Evolutionary conservation across 208 protist species (phyloP), one percentile per base, ranked within the genome.

Genomic region (Wallacemonas collosoma): DNA sequence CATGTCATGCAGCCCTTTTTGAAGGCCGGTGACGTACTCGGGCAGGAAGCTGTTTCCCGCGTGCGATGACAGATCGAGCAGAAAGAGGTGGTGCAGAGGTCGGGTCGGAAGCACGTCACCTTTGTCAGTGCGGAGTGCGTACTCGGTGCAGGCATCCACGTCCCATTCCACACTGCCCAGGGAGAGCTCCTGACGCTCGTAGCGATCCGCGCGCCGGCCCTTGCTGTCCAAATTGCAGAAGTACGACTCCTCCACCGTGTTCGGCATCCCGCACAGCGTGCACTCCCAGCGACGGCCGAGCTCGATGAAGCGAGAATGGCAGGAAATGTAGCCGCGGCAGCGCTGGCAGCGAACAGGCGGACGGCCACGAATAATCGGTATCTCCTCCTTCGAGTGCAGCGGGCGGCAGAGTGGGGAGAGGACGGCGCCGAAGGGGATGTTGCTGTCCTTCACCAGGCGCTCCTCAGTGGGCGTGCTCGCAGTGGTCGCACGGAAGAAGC

Each of bases 251-350:
- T 74, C 78, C 50, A 98, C 89, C 43, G 71, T 81, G 73, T 96
- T 95, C 11, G 78, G 69, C 73, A 96, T 88, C 39, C 63, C 77
- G 76, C 97, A 98, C 35, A 98, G 73, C 48, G 93, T 85, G 79
- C 97, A 98, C 55, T 77, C 71, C 93, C 94, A 98, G 55, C 57
- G 63, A 35, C 89, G 75, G 51, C 97, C 97, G 71, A 96, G 86
- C 50, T 98, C 83, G 14, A 86, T 77, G 75, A 98, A 97, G 5
- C 62, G 64, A 7, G 91, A 83, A 74, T 95, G 88, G 47, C 88
- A 93, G 69, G 91, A 96, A 9, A 98, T 85, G 82, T 98, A 98
- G 9, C 85, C 90, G 63, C 95, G 90, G 79, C 97, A 98, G 62
- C 95, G 93, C 40, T 93, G 73, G 78, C 97, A 98, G n/a, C 97